phyloP scores from a whole-genome alignment of 345 rosid genomes.

The Anacardium occidentale region DNA sequence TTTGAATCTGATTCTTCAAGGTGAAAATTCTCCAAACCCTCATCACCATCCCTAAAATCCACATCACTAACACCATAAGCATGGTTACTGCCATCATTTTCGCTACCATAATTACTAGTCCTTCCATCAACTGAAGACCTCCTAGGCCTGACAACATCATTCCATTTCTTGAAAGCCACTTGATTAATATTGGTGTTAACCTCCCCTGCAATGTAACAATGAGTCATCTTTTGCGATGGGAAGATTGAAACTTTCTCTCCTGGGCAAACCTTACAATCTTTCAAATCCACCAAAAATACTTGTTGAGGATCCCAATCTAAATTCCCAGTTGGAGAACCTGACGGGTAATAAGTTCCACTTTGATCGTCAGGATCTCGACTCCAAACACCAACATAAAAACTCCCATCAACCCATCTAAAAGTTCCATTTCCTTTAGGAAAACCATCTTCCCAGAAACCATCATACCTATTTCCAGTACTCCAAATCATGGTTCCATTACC shows the following conservation, averaged over 20 bases:
- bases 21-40: slow-evolving; percentile 41
- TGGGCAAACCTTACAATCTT: slow-evolving; percentile 55
- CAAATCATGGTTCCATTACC: slow-evolving; percentile 88
- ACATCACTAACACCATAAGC: slow-evolving; percentile 30
- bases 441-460: slow-evolving; percentile 89
- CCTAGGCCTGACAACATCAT: slow-evolving; percentile 31
- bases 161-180: no score
- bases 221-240: slow-evolving; percentile 84
- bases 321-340: slow-evolving; percentile 45
- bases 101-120: slow-evolving; percentile 36
- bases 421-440: slow-evolving; percentile 90
- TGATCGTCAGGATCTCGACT: slow-evolving; percentile 73
- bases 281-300: slow-evolving; percentile 55
- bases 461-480: slow-evolving; percentile 81
- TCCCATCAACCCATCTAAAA: slow-evolving; percentile 65
- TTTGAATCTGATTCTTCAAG: slow-evolving; percentile 40
- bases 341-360: slow-evolving; percentile 80
- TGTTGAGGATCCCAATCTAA: slow-evolving; percentile 84
- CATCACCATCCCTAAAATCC: slow-evolving; percentile 39
- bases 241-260: slow-evolving; percentile 61
- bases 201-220: slow-evolving; percentile 26
- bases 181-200: no score
- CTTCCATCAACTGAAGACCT: slow-evolving; percentile 72
- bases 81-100: slow-evolving; percentile 28
- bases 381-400: slow-evolving; percentile 91